Evolutionary conservation across 345 rosid species (phyloP), one percentile per base, ranked within the genome.

Genomic region (Salix koriyanagi): DNA sequence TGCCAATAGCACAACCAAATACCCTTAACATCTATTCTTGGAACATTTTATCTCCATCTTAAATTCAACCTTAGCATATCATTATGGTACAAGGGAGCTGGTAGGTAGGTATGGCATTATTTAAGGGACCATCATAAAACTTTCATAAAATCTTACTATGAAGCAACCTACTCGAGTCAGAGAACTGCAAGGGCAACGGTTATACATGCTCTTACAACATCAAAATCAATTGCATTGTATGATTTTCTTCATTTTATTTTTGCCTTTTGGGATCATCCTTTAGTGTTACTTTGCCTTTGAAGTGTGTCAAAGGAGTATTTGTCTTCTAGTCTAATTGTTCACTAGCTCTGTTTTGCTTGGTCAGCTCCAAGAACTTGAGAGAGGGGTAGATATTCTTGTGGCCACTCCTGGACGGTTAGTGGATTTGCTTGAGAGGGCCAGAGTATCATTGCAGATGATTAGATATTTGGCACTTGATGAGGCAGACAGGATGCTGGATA

Each of bases 361-460:
- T 77, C 89, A 96, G 99, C 79, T 96, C 65, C 92, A 96, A 78
- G 99, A 93, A 77, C 90, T 96, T 77, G 99, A 96, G 78, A 89
- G 98, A 75, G 99, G 99, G 39, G 99, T 93, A 42, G 98, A 96
- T 85, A 91, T 96, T 84, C 94, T 96, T 67, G 99, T 96, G 75
- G 99, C 99, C 64, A 96, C 99, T 75, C 99, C 99, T 77, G 99
- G 99, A 84, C 86, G 99, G 78, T 82, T 96, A 87, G 97, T 93
- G 32, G 99, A 95, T 79, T 84, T 95, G 89, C 87, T 96, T 26
- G 99, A 93, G 90, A 88, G 98, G 80, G 98, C 97, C 78, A 89
- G 98, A 86, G 97, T 96, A 69, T 96, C 99, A 2, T 83, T 96
- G 84, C 97, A 90, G 79, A 88, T 93, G 99, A 88, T 95, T 80